Conservation (phyloP, 2,329 filamentous ascomycete genomes). For the Apiospora marii region DNA sequence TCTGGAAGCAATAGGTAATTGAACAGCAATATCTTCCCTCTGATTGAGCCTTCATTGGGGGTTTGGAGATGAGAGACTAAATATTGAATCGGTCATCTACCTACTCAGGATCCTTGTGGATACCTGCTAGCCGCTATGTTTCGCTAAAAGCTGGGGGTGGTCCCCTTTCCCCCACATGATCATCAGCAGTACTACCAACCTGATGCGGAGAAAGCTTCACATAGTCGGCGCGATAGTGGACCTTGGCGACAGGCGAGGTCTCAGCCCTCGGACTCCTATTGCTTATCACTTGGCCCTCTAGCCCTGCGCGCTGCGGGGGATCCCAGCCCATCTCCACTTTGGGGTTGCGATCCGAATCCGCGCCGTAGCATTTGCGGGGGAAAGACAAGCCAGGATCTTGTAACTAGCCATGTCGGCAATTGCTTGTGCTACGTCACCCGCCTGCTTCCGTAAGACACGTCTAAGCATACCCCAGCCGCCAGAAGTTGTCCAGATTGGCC, state of each 20-base stretch:
- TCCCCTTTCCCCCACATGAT: constrained; percentile 13
- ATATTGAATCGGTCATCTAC: not conserved
- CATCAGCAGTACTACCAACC: not conserved
- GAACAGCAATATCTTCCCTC: not conserved
- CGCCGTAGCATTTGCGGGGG: constrained; percentile 14
- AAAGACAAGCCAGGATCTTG: not conserved
- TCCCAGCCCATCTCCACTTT: not conserved
- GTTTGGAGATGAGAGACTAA: not conserved
- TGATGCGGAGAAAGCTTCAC: constrained; percentile 17
- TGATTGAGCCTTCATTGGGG: not conserved
- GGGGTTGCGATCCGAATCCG: not conserved
- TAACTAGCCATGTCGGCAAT: constrained; percentile 8
- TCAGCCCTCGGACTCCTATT: not conserved
- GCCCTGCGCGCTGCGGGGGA: not conserved
- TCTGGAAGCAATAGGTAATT: not conserved
- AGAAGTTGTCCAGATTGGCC: constrained; percentile 57
- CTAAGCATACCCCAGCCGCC: constrained; percentile 53
- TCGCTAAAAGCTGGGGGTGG: constrained; percentile 18
- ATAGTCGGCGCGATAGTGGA: constrained; percentile 1
- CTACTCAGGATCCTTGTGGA: not conserved
- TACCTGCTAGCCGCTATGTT: not conserved
- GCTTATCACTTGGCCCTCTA: not conserved
- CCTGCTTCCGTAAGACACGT: constrained; percentile 5
- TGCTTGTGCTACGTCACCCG: not conserved
- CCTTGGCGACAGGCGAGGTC: constrained; percentile 3